A percentile compares a stretch with the other conserved stretches of the same genome.
phyloP scores from a whole-genome alignment of 441 rosid genomes.

The Erysimum pusillum region DNA sequence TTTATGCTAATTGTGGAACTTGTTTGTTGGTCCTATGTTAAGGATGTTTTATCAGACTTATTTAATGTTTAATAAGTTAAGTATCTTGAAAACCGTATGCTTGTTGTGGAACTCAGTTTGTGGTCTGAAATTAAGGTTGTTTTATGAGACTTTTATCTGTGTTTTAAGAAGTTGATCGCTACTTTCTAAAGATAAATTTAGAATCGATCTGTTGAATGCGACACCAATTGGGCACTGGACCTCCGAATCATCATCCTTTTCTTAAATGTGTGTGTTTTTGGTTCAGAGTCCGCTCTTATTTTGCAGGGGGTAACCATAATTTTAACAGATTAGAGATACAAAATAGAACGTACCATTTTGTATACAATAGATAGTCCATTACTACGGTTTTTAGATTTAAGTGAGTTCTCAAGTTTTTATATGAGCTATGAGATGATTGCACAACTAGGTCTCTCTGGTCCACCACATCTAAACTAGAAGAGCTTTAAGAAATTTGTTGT shows the following conservation, averaged over 20 bases:
- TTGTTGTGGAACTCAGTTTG: slow-evolving; percentile 6
- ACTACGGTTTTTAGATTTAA: neutral
- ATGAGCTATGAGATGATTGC: neutral
- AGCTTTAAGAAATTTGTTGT: neutral
- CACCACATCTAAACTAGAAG: neutral
- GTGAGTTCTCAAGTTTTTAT: neutral
- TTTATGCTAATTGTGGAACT: neutral
- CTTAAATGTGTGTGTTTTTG: neutral
- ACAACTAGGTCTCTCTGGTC: neutral
- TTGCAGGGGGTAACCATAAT: neutral
- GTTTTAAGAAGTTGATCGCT: slow-evolving; percentile 4
- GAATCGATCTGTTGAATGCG: neutral
- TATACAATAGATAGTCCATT: neutral
- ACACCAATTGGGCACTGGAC: neutral
- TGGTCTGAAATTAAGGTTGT: neutral
- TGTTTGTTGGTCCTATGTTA: neutral
- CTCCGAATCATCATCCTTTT: neutral
- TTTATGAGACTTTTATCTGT: slow-evolving; percentile 1
- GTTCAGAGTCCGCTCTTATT: neutral
- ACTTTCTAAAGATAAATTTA: neutral
- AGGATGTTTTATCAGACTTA: neutral
- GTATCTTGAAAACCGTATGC: slow-evolving; percentile 5
- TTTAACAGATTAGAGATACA: neutral
- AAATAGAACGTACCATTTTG: neutral
- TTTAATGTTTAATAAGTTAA: neutral